Percentiles rank a stretch among this genome's conserved stretches.
phyloP scores from a whole-genome alignment of 2,329 filamentous ascomycete genomes.

The Akanthomyces uredinophilus region DNA sequence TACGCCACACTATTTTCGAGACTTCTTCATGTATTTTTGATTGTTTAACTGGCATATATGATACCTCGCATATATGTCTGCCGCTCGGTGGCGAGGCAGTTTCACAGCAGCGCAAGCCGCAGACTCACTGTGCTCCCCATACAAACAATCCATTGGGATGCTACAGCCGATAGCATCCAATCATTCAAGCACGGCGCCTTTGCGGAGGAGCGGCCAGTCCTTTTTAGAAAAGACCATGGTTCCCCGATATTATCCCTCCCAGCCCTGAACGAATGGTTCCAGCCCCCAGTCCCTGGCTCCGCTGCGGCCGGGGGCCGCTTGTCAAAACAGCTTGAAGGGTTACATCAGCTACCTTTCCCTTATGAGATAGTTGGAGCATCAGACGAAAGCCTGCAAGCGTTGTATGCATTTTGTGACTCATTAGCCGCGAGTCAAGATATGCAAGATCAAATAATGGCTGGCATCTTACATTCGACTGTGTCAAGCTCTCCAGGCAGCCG shows the following conservation, averaged over 20 bases:
- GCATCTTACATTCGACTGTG: constrained; percentile 26
- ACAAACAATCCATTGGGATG: neutral
- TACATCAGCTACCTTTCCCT: constrained; percentile 30
- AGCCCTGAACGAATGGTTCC: constrained; percentile 9
- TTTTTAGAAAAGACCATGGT: constrained; percentile 40
- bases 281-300: constrained; percentile 40
- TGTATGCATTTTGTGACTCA: constrained; percentile 26
- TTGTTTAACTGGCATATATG: neutral
- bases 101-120: constrained; percentile 1
- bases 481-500: constrained; percentile 21
- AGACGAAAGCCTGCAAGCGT: constrained; percentile 15
- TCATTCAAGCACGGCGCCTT: constrained; percentile 52
- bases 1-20: neutral
- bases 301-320: constrained; percentile 52
- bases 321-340: constrained; percentile 25
- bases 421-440: constrained; percentile 23
- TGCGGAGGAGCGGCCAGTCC: constrained; percentile 42
- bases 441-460: constrained; percentile 27
- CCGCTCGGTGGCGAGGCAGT: neutral
- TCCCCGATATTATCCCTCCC: constrained; percentile 26
- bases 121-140: constrained; percentile 8
- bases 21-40: neutral
- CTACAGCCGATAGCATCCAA: constrained; percentile 25
- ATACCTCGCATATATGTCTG: neutral
- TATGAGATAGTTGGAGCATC: constrained; percentile 34